A percentile compares a stretch with the other conserved stretches of the same genome.
phyloP scores from a whole-genome alignment of 345 rosid genomes.

The Microcos paniculata region DNA sequence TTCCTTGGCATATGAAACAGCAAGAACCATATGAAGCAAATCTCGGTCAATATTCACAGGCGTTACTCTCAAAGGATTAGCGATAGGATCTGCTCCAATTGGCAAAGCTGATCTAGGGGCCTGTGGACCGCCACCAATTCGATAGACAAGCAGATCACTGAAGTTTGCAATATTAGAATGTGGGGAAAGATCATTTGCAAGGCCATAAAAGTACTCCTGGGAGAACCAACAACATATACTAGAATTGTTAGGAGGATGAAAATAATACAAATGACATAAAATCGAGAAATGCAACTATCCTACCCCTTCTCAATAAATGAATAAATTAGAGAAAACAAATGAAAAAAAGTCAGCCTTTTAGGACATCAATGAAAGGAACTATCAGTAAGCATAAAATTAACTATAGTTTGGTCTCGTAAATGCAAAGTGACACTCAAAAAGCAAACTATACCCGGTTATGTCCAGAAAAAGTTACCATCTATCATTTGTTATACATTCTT shows the following conservation, averaged over 20 bases:
- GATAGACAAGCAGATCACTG: constrained; percentile 61
- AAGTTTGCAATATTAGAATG: constrained; percentile 66
- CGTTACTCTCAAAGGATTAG: constrained; percentile 62
- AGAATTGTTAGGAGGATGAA: constrained; percentile 1
- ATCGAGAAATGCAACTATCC: not conserved
- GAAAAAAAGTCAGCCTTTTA: not conserved
- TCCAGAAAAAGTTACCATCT: not conserved
- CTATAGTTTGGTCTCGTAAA: not conserved
- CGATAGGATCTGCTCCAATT: constrained; percentile 65
- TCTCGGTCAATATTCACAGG: constrained; percentile 59
- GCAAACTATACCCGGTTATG: not conserved
- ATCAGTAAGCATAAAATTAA: not conserved
- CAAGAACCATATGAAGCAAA: constrained; percentile 74
- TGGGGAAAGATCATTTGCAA: constrained; percentile 74
- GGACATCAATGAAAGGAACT: not conserved
- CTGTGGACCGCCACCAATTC: constrained; percentile 86
- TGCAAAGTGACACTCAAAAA: not conserved
- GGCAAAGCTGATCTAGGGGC: constrained; percentile 88
- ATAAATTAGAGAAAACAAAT: not conserved
- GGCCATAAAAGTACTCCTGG: constrained; percentile 91
- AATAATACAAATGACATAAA: not conserved
- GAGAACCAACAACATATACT: constrained; percentile 3
- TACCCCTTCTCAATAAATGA: not conserved
- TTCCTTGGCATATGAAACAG: constrained; percentile 81
- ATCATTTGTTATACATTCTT: not conserved